phyloP scores from a whole-genome alignment of 2,329 filamentous ascomycete species.

The Chrysoporthe austroafricana region DNA sequence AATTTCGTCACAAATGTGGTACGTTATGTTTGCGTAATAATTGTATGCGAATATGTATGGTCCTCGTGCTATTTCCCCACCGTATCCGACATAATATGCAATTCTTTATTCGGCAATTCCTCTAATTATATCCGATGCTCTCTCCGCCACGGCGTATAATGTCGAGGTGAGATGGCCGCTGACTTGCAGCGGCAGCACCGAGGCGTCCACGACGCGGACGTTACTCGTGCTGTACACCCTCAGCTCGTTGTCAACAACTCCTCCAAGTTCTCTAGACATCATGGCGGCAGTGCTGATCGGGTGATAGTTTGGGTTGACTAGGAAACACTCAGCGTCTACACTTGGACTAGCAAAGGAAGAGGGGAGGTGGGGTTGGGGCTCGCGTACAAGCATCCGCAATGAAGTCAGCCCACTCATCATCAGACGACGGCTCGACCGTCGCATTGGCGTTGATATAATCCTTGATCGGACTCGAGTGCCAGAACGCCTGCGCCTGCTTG shows the following conservation, averaged over 20 bases:
- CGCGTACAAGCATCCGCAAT: conserved; percentile 12
- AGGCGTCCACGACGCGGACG: conserved; percentile 52
- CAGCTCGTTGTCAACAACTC: conserved; percentile 48
- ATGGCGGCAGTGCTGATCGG: conserved; percentile 30
- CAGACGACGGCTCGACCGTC: conserved; percentile 10
- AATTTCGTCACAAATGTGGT: too few relatives aligned
- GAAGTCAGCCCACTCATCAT: conserved; percentile 16
- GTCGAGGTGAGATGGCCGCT: conserved; percentile 52
- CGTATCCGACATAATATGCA: neutral
- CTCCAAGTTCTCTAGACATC: conserved; percentile 36
- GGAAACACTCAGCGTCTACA: neutral
- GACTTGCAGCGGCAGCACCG: conserved; percentile 50
- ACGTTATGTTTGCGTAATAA: too few relatives aligned
- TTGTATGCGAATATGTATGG: too few relatives aligned
- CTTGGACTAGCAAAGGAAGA: neutral
- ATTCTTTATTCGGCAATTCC: neutral
- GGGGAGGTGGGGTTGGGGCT: too few relatives aligned
- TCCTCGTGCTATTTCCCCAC: neutral
- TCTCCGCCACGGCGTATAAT: conserved; percentile 57
- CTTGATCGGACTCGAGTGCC: conserved; percentile 36
- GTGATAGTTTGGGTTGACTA: conserved; percentile 27
- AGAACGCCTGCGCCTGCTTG: conserved; percentile 38
- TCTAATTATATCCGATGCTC: conserved; percentile 31
- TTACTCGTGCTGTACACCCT: conserved; percentile 51
- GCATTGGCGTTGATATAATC: conserved; percentile 27